Percentiles rank a stretch among this genome's conserved stretches.
Conservation (phyloP, 176 grass and related monocot genomes). For the maize (Zea mays) region DNA sequence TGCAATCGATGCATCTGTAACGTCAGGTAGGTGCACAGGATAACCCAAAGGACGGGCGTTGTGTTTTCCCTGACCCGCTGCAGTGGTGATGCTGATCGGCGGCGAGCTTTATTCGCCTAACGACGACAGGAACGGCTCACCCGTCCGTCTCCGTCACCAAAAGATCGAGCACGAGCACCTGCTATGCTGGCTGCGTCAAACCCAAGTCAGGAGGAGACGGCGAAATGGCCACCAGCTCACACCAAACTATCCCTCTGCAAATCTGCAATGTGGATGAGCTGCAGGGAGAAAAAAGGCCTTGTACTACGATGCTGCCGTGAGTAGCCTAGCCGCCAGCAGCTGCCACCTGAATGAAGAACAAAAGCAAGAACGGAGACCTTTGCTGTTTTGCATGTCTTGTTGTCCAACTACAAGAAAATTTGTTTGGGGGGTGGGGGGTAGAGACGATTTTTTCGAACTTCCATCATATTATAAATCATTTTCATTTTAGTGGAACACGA, state of each 20-base stretch:
- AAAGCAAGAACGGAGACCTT: not conserved
- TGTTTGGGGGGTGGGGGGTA: too few relatives aligned
- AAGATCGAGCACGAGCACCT: not conserved
- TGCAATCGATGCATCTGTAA: too few relatives aligned
- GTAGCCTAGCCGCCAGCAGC: too few relatives aligned
- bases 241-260: not conserved
- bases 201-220: not conserved
- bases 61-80: not conserved
- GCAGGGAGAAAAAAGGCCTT: too few relatives aligned
- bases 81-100: not conserved
- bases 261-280: too few relatives aligned
- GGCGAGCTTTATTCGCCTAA: constrained; percentile 36
- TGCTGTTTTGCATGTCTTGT: not conserved
- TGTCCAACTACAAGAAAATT: not conserved
- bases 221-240: constrained; percentile 26
- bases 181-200: constrained; percentile 32
- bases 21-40: too few relatives aligned
- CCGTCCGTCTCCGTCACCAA: not conserved
- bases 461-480: too few relatives aligned
- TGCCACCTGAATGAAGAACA: not conserved
- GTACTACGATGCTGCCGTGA: too few relatives aligned
- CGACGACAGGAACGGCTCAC: constrained; percentile 30
- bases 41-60: too few relatives aligned
- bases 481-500: too few relatives aligned
- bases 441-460: too few relatives aligned